Percentiles rank a stretch among this genome's conserved stretches.
phyloP scores from a whole-genome alignment of 177 flowering plant species.

The Vitis hybrid region DNA sequence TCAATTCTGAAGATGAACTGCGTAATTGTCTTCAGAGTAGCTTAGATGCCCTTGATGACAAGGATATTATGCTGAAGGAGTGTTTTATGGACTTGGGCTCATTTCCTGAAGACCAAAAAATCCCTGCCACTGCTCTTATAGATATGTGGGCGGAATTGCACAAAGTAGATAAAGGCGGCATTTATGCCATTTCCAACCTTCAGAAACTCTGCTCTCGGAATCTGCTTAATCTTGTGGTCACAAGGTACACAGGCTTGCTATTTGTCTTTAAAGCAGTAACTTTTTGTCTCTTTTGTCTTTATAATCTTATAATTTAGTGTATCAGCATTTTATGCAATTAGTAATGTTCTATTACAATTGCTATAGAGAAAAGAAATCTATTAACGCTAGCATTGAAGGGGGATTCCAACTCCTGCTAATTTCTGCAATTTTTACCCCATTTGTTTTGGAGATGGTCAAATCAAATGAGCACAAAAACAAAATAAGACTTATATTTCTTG shows the following conservation, averaged over 20 bases:
- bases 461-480: too few species aligned
- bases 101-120: constrained; percentile 50
- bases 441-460: too few species aligned
- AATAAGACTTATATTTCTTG: neutral
- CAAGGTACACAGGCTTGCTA: constrained; percentile 13
- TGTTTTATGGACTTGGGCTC: constrained; percentile 47
- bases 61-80: constrained; percentile 17
- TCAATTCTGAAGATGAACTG: constrained; percentile 17
- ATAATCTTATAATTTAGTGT: too few species aligned
- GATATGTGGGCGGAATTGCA: constrained; percentile 48
- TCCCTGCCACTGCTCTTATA: constrained; percentile 40
- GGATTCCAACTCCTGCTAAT: too few species aligned
- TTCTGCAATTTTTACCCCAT: too few species aligned
- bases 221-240: constrained; percentile 22
- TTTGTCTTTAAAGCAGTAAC: too few species aligned
- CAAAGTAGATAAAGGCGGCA: constrained; percentile 29
- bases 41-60: constrained; percentile 28
- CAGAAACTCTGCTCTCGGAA: constrained; percentile 25
- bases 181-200: constrained; percentile 19
- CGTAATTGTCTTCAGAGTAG: constrained; percentile 30
- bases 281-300: too few species aligned
- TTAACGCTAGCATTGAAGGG: too few species aligned
- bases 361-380: too few species aligned
- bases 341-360: too few species aligned
- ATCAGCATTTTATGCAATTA: too few species aligned